phyloP scores from a whole-genome alignment of 2,329 filamentous ascomycete genomes.

The Neopestalotiopsis rosae region DNA sequence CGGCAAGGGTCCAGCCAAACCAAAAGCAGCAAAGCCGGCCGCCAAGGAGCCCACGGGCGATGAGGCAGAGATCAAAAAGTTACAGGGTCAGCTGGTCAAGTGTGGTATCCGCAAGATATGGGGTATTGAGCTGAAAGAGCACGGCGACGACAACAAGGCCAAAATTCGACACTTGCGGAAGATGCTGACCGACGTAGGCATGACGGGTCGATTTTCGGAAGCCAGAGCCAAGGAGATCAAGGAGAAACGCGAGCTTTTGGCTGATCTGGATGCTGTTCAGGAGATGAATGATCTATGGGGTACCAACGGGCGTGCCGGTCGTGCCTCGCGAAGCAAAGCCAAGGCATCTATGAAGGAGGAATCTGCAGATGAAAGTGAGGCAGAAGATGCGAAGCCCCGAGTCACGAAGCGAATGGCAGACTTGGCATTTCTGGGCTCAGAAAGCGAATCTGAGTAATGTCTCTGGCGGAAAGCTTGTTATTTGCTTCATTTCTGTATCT shows the following conservation, averaged over 20 bases:
- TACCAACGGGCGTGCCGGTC: conserved; percentile 41
- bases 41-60: conserved; percentile 57
- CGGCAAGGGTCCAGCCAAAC: conserved; percentile 39
- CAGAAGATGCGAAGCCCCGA: conserved; percentile 41
- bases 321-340: conserved; percentile 48
- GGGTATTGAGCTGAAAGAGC: conserved; percentile 81
- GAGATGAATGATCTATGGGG: conserved; percentile 86
- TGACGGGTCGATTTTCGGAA: conserved; percentile 86
- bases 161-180: conserved; percentile 83
- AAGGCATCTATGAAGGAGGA: conserved; percentile 43
- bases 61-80: conserved; percentile 82
- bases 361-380: conserved; percentile 37
- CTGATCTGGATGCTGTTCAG: conserved; percentile 83
- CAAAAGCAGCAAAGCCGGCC: conserved; percentile 40
- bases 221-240: conserved; percentile 87
- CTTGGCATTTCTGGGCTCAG: conserved; percentile 71
- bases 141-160: conserved; percentile 70
- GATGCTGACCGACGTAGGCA: conserved; percentile 82
- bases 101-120: conserved; percentile 94
- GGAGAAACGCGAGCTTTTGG: conserved; percentile 81
- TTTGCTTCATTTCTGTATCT: neutral
- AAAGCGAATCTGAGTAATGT: conserved; percentile 66
- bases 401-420: conserved; percentile 55
- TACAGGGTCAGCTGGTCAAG: conserved; percentile 86
- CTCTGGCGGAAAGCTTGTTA: neutral